Conservation (phyloP, 1,284 basidiomycete genomes). For the Tilletia setariae region DNA sequence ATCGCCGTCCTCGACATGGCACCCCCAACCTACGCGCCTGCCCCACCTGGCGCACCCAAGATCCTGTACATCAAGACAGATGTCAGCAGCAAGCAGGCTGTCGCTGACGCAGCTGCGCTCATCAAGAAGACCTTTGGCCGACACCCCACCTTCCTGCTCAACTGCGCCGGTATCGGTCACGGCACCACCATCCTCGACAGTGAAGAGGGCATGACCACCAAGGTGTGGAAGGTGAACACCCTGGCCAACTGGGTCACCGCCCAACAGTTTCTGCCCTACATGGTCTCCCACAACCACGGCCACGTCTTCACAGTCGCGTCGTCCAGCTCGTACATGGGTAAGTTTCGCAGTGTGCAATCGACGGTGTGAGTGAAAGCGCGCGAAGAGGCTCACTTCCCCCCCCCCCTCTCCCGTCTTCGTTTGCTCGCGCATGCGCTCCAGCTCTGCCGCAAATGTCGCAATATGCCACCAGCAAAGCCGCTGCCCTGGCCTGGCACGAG, state of each 20-base stretch:
- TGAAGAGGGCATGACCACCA: constrained; percentile 30
- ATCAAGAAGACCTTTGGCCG: constrained; percentile 31
- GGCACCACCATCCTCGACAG: constrained; percentile 43
- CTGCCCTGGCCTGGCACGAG: constrained; percentile 50
- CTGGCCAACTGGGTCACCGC: constrained; percentile 44
- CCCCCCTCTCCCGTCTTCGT: neutral
- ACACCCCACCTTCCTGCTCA: constrained; percentile 42
- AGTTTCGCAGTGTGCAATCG: neutral
- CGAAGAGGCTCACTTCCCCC: neutral
- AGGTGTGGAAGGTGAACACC: constrained; percentile 49
- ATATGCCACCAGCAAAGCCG: constrained; percentile 48
- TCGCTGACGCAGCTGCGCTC: constrained; percentile 37
- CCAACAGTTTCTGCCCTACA: constrained; percentile 48
- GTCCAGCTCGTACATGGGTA: constrained; percentile 35
- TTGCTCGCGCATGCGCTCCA: neutral
- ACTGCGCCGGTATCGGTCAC: constrained; percentile 49
- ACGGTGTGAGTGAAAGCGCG: too few species aligned
- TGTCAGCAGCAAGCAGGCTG: constrained; percentile 39
- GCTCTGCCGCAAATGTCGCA: constrained; percentile 46
- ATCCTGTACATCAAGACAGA: constrained; percentile 52
- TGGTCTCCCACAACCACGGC: constrained; percentile 49
- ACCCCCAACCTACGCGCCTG: constrained; percentile 40
- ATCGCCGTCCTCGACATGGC: constrained; percentile 52
- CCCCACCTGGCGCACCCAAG: constrained; percentile 45
- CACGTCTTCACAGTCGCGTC: constrained; percentile 49